phyloP scores from a whole-genome alignment of 179 eudicot genomes.

The Heliamphora pulchella region DNA sequence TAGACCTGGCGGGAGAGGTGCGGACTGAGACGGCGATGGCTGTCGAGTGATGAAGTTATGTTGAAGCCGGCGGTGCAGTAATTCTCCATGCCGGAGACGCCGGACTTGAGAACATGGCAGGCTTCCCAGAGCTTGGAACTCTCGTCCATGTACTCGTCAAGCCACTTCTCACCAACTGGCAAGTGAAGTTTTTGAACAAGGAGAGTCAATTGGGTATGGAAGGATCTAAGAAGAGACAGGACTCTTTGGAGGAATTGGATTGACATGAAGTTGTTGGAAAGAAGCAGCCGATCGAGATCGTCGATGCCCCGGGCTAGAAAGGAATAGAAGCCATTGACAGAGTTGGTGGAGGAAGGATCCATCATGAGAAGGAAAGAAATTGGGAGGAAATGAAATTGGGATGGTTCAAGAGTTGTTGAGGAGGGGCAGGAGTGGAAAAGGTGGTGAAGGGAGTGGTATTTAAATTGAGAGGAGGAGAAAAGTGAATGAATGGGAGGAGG shows the following conservation, averaged over 20 bases:
- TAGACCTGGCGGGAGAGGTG: constrained; percentile 63
- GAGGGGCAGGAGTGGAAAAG: constrained; percentile 9
- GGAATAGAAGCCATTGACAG: constrained; percentile 87
- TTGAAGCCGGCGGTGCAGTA: constrained; percentile 58
- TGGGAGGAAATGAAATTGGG: not conserved
- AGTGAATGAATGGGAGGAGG: constrained; percentile 24
- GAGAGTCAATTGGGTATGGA: constrained; percentile 64
- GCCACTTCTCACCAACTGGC: constrained; percentile 90
- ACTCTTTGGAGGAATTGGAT: constrained; percentile 77
- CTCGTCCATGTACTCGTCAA: constrained; percentile 92
- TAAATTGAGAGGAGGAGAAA: constrained; percentile 19
- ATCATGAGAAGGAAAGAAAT: constrained; percentile 8
- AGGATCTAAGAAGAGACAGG: constrained; percentile 72
- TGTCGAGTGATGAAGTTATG: constrained; percentile 56
- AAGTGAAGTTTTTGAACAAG: constrained; percentile 87
- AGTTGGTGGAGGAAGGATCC: constrained; percentile 65
- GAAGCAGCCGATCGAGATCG: constrained; percentile 64
- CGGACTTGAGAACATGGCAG: constrained; percentile 64
- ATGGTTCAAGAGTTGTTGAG: not conserved
- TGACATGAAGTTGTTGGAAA: constrained; percentile 82
- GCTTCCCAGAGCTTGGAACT: constrained; percentile 88
- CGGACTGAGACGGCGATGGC: constrained; percentile 42
- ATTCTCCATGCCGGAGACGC: constrained; percentile 63
- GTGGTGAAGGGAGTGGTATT: constrained; percentile 19
- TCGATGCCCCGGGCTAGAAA: constrained; percentile 77